Conservation (phyloP, 2,329 filamentous ascomycete species). For the Coleophoma cylindrospora region DNA sequence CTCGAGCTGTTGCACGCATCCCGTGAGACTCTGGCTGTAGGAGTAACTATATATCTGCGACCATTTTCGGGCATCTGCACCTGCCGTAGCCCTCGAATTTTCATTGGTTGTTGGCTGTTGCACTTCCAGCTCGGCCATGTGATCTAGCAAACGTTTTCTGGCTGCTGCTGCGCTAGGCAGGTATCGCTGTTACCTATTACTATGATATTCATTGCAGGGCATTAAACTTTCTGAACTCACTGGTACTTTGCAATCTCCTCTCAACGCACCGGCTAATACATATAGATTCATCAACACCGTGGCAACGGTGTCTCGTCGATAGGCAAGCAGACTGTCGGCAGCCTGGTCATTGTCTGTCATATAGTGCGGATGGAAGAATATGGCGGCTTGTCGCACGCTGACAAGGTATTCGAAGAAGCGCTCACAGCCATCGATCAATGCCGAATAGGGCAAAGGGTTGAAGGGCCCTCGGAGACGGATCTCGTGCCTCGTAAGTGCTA, state of each 20-base stretch:
- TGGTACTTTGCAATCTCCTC: constrained; percentile 43
- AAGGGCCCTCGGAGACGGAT: constrained; percentile 53
- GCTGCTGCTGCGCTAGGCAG: constrained; percentile 50
- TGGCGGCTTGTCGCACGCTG: constrained; percentile 49
- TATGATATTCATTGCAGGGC: too few species aligned
- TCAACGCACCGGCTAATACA: constrained; percentile 49
- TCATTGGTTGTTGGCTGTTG: constrained; percentile 18
- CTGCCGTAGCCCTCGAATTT: constrained; percentile 1
- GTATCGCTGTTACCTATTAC: constrained; percentile 32
- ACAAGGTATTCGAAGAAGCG: constrained; percentile 56
- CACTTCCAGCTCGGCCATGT: constrained; percentile 42
- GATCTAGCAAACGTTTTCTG: constrained; percentile 44
- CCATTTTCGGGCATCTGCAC: constrained; percentile 38
- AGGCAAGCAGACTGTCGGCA: constrained; percentile 41
- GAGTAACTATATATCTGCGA: constrained; percentile 52
- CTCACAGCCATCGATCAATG: constrained; percentile 49
- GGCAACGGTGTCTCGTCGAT: constrained; percentile 51
- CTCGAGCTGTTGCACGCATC: constrained; percentile 47
- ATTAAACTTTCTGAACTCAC: constrained; percentile 6
- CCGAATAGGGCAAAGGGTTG: constrained; percentile 49
- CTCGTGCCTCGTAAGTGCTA: constrained; percentile 54
- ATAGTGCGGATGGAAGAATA: constrained; percentile 51
- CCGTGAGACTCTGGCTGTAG: constrained; percentile 47
- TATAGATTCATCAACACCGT: constrained; percentile 53
- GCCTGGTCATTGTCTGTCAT: constrained; percentile 45